Base-by-base conservation (phyloP, 345 rosid species). In the rapeseed (Brassica napus) region DNA sequence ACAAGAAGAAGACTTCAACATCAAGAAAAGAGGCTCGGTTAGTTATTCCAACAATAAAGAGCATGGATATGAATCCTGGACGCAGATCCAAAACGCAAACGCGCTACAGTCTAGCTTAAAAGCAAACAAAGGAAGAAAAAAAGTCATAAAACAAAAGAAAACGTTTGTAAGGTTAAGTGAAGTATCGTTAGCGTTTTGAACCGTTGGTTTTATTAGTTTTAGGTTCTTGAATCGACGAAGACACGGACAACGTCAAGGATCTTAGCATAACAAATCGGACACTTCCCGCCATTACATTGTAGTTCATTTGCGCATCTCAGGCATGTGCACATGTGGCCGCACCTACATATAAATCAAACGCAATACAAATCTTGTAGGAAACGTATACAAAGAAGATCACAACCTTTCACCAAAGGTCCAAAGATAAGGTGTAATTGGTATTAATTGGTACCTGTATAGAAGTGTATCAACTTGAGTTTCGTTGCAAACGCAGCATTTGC, bases 291-390 rank as follows among this genome's bases (percentile, higher is more conserved):
- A 16, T 82, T 82, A 82, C 84, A 85, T 77, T 84, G 93, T 84
- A 92, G 82, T 85, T 87, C 93, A 26, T 85, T 85, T 10, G 94
- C 94, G 62, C 97, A 92, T 80, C 84, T 86, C 57, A 90, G 75
- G 58, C 97, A 94, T 31, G 96, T 84, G 78, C 98, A 92, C 90
- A 94, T 90, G 84, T 94, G 98, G 8, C 98, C 97, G 49, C 98
- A 92, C 93, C 97, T 90, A 37, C 42, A 66, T 1, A 66, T 1
- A 66, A 44, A 31, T 8, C n/a, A 72, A 66, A 67, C 23, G 31
- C 37, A 71, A 1, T 10, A 42, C 3, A 62, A 21, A 47, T 55
- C 14, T 75, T 52, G 26, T 72, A 59, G 14, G 57, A 16, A 55
- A 37, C 54, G 21, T 57, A 35, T 34, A 18, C 0, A 71, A 31